Evolutionary conservation across 371 early-diverging fungal species (phyloP), one percentile per base, ranked within the genome.

Genomic region (Apophysomyces ossiformis): DNA sequence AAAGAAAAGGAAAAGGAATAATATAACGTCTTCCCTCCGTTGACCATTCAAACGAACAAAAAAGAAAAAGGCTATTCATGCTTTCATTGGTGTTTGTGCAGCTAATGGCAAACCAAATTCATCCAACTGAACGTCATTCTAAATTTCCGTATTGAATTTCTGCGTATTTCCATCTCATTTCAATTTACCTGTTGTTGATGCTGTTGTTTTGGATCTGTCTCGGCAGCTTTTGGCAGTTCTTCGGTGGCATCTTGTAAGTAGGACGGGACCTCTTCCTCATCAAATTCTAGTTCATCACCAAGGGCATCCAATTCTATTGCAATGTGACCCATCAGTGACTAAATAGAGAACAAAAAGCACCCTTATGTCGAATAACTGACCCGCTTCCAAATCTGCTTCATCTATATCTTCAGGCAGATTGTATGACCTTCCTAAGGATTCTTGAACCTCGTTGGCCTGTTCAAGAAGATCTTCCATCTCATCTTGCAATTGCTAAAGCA

Each of bases 401-500:
- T 98, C 96, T 61, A 98, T 76, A 60, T 96, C 97, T 41, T 97
- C 98, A 5, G 99, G 97, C 15, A 96, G 68, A 32, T 90, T 91
- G 76, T 97, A 98, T 9, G 93, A 90, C 64, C 96, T 81, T 13
- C 95, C 95, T 65, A 98, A 73, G 15, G 93, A 83, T 76, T 98
- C 98, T 79, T 98, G 98, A 13, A 98, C 85, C 69, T 98, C 98
- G 76, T 95, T 96, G 11, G 97, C 94, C 70, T 92, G 92, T 43
- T 97, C 96, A 77, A 98, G 76, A 63, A 98, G 79, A 69, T 98
- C 99, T 60, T 95, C 95, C 93, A 98, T 93, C 67, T 98, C 99
- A 69, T 98, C 97, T 87, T 97, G 97, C 65, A 97, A 81, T 74
- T 87, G 85, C 94, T 96, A 67, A 41, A 65, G 35, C 37, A 38